Conservation (phyloP, 257 asterid species). For the Voacanga thouarsii region DNA sequence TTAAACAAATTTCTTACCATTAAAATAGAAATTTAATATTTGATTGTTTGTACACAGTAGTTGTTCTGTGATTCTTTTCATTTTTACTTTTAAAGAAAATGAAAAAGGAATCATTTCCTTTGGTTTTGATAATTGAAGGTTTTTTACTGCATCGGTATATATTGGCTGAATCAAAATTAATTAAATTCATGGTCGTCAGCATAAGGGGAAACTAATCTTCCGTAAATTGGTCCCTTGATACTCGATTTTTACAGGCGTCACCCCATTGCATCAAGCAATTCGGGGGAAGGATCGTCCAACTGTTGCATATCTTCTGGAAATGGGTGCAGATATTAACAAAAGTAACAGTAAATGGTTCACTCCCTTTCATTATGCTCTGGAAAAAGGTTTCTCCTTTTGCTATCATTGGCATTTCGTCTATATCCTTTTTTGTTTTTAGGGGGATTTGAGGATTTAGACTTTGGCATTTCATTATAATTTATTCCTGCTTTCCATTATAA, state of each 20-base stretch:
- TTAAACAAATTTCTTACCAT: too few species aligned
- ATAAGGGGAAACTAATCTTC: not conserved
- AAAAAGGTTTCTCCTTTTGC: conserved; percentile 7
- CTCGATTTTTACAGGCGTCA: conserved; percentile 16
- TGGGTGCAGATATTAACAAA: conserved; percentile 20
- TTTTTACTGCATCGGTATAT: too few species aligned
- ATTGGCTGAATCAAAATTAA: too few species aligned
- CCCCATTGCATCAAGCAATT: conserved; percentile 25
- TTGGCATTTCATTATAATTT: too few species aligned
- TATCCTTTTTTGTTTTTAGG: not conserved
- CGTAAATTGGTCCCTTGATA: not conserved
- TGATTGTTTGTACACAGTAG: not conserved
- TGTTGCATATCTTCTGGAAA: conserved; percentile 13
- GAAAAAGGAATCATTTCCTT: not conserved
- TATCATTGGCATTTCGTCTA: too few species aligned
- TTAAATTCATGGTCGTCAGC: not conserved
- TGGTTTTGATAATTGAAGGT: not conserved
- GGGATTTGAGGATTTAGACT: not conserved
- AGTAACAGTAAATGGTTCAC: not conserved
- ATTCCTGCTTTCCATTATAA: too few species aligned
- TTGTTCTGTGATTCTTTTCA: not conserved
- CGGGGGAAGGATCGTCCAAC: not conserved
- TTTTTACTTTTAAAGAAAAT: not conserved
- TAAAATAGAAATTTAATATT: too few species aligned
- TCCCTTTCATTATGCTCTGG: conserved; percentile 24